These are phyloP conservation scores for Hibiscus syriacus DNA, from an alignment of 345 rosid species.

Conservation along the genomic window DNA sequence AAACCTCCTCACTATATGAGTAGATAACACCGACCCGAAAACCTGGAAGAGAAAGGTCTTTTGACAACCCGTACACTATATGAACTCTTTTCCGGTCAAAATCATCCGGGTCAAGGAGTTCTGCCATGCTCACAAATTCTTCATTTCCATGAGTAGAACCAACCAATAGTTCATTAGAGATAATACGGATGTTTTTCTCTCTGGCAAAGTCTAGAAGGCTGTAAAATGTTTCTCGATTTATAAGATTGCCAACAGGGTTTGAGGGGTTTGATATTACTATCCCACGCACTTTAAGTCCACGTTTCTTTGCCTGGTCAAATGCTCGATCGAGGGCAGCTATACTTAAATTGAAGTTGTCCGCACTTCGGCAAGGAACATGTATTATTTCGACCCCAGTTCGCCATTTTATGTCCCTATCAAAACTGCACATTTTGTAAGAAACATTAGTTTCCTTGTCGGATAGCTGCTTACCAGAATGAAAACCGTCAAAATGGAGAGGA, in stretches of 20 bases:
- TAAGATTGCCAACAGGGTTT: constrained; percentile 62
- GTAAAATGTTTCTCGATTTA: constrained; percentile 49
- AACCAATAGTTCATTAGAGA: constrained; percentile 67
- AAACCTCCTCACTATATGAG: constrained; percentile 55
- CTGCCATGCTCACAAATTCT: constrained; percentile 76
- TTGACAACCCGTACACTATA: constrained; percentile 60
- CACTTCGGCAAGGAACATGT: constrained; percentile 80
- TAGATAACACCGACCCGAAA: constrained; percentile 55
- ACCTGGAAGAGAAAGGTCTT: constrained; percentile 69
- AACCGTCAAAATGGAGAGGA: too few species aligned
- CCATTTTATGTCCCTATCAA: constrained; percentile 79
- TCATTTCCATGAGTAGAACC: constrained; percentile 50
- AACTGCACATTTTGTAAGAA: too few species aligned
- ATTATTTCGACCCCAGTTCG: constrained; percentile 82
- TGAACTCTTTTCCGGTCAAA: constrained; percentile 69
- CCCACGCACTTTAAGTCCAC: constrained; percentile 74
- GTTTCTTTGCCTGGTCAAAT: constrained; percentile 81
- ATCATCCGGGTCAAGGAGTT: constrained; percentile 54
- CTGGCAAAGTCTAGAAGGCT: constrained; percentile 76
- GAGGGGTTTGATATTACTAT: constrained; percentile 63
- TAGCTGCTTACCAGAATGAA: too few species aligned
- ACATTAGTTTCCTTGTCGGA: too few species aligned
- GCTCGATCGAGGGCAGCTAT: constrained; percentile 74
- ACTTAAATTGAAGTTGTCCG: constrained; percentile 63
- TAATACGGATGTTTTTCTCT: constrained; percentile 77